Conservation (phyloP, 2,329 filamentous ascomycete species). For the Penicillium sp. region DNA sequence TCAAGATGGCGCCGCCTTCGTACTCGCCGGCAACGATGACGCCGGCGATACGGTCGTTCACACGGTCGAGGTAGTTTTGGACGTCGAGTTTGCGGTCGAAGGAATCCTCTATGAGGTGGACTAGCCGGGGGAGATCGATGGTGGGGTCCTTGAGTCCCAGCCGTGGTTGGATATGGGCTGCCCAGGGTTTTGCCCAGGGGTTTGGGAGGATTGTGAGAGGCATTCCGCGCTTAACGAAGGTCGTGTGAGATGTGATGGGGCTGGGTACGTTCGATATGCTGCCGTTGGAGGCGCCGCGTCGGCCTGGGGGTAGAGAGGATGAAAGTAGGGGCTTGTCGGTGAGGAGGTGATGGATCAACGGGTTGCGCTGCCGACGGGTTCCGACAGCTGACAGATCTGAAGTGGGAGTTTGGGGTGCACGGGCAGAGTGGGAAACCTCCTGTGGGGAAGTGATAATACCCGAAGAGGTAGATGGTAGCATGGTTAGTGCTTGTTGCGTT, state of each 20-base stretch:
- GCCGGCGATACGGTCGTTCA: conserved; percentile 78
- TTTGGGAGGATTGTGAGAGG: conserved; percentile 81
- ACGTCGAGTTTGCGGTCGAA: conserved; percentile 84
- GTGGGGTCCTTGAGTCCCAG: conserved; percentile 74
- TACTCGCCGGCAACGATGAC: conserved; percentile 95
- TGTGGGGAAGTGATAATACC: conserved; percentile 83
- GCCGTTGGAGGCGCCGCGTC: conserved; percentile 50
- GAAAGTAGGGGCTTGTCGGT: conserved; percentile 94
- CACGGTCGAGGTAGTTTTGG: conserved; percentile 75
- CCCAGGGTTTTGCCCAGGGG: conserved; percentile 65
- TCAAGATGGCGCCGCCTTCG: conserved; percentile 90
- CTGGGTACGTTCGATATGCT: conserved; percentile 29
- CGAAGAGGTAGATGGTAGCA: conserved; percentile 81
- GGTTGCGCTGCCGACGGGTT: conserved; percentile 68
- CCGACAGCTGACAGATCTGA: conserved; percentile 49
- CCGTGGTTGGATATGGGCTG: conserved; percentile 59
- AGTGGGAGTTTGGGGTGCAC: conserved; percentile 25
- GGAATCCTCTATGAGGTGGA: conserved; percentile 88
- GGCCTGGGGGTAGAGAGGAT: conserved; percentile 77
- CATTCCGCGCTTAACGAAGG: conserved; percentile 88
- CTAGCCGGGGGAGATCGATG: conserved; percentile 78
- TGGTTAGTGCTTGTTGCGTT: conserved; percentile 65
- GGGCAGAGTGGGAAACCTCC: conserved; percentile 68
- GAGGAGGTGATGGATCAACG: conserved; percentile 89
- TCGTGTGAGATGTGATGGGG: conserved; percentile 58